Conservation (phyloP, 768 basidiomycete genomes). For the Postia placenta region DNA sequence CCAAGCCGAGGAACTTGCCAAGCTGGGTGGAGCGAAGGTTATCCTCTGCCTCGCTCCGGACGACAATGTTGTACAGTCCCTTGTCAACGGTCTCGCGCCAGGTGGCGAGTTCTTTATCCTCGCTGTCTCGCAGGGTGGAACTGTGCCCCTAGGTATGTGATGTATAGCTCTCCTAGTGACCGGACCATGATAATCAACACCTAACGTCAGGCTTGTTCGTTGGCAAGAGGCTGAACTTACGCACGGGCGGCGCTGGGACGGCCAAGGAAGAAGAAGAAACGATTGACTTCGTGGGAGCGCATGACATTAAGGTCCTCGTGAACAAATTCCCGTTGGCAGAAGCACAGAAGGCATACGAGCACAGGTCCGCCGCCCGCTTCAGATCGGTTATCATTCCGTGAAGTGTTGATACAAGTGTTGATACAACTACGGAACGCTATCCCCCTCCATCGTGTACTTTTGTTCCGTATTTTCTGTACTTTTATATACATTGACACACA, state of each 20-base stretch:
- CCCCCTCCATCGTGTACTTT: no score
- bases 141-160: conserved; percentile 14
- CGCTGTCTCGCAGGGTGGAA: conserved; percentile 10
- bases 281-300: conserved; percentile 10
- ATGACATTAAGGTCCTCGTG: conserved; percentile 16
- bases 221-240: conserved; percentile 15
- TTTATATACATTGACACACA: no score
- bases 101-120: conserved; percentile 17
- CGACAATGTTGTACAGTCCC: conserved; percentile 7
- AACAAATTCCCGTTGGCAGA: conserved; percentile 18
- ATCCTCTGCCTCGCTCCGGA: conserved; percentile 28
- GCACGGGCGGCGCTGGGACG: conserved; percentile 7
- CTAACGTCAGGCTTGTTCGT: conserved; percentile 14
- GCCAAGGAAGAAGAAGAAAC: conserved; percentile 17
- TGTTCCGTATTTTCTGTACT: no score
- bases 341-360: conserved; percentile 19
- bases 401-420: no score
- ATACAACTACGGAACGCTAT: no score
- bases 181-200: conserved; percentile 9
- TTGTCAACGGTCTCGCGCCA: conserved; percentile 14
- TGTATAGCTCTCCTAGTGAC: background rate
- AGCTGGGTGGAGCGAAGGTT: conserved; percentile 31
- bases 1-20: conserved; percentile 23
- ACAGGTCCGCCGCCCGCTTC: conserved; percentile 13
- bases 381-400: conserved; percentile 18